Evolutionary conservation across 805 yeast species (phyloP).

Genomic region (Blastobotrys chiropterorum): DNA sequence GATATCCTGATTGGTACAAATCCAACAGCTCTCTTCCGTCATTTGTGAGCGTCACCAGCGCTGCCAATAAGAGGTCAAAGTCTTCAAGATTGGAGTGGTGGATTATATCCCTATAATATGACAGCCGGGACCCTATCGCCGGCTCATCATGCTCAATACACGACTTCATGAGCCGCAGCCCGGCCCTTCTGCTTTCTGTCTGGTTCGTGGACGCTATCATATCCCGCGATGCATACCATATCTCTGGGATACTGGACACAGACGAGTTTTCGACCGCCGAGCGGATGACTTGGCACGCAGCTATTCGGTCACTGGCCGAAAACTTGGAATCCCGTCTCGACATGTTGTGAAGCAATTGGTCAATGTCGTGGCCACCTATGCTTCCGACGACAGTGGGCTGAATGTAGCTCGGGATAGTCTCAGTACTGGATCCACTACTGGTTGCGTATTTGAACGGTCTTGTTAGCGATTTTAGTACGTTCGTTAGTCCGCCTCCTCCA

Average conservation of each 20-base stretch:
- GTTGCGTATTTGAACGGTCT: slow-evolving; percentile 24
- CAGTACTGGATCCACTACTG: slow-evolving; percentile 11
- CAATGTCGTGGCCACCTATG: slow-evolving; percentile 28
- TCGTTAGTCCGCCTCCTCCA: slow-evolving; percentile 18
- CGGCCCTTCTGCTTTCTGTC: slow-evolving; percentile 39
- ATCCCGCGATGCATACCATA: slow-evolving; percentile 66
- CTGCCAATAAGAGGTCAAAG: slow-evolving; percentile 43
- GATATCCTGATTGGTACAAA: slow-evolving; percentile 41
- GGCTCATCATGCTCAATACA: slow-evolving; percentile 53
- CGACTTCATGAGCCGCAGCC: slow-evolving; percentile 45
- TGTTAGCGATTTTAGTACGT: slow-evolving; percentile 26
- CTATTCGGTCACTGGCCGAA: slow-evolving; percentile 29
- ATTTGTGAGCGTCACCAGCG: slow-evolving; percentile 43
- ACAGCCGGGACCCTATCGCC: slow-evolving; percentile 42
- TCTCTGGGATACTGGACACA: slow-evolving; percentile 57
- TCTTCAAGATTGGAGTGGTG: slow-evolving; percentile 46
- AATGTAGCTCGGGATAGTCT: slow-evolving; percentile 8
- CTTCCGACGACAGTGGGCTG: slow-evolving; percentile 27
- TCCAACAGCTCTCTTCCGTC: slow-evolving; percentile 51
- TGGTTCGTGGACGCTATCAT: slow-evolving; percentile 38
- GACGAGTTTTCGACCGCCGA: slow-evolving; percentile 46
- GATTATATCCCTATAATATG: slow-evolving; percentile 57
- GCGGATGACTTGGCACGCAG: slow-evolving; percentile 47
- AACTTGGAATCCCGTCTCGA: slow-evolving; percentile 13
- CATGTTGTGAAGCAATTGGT: slow-evolving; percentile 26